These are phyloP conservation scores for Lepidium aucheri DNA, from an alignment of 345 rosid species.

Conservation along the genomic window DNA sequence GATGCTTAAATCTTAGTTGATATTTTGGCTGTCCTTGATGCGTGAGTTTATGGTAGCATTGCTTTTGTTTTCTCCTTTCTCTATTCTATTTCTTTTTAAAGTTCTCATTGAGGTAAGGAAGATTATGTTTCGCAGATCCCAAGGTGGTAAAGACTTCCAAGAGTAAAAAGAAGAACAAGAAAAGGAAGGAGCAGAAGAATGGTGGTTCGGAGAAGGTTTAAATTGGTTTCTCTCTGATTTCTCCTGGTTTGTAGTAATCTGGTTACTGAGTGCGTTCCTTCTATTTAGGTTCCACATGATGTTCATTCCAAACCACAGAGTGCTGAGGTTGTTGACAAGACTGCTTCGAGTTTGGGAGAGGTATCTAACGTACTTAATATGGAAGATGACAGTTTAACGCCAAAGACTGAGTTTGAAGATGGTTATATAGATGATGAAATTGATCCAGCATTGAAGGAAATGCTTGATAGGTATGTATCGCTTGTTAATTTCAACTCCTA, in stretches of 20 bases:
- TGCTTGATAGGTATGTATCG: constrained; percentile 64
- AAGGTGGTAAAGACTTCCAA: constrained; percentile 52
- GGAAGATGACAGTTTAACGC: constrained; percentile 35
- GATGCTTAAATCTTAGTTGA: neutral
- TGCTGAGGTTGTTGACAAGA: constrained; percentile 30
- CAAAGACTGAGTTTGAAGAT: constrained; percentile 58
- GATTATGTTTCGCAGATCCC: constrained; percentile 46
- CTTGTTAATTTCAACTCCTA: neutral
- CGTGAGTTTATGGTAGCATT: neutral
- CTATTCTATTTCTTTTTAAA: constrained; percentile 23
- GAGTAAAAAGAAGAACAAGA: constrained; percentile 64
- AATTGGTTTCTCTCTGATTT: constrained; percentile 12
- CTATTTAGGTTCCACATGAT: constrained; percentile 41
- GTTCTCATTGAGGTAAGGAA: constrained; percentile 11
- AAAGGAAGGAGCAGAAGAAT: constrained; percentile 50
- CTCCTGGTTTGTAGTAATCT: constrained; percentile 11
- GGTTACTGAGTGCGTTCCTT: constrained; percentile 13
- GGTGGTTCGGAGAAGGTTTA: constrained; percentile 39
- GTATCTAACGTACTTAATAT: constrained; percentile 36
- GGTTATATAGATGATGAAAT: constrained; percentile 72
- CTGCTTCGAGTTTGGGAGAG: constrained; percentile 27
- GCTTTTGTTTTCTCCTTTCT: constrained; percentile 16
- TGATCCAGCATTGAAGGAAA: constrained; percentile 80
- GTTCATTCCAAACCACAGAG: constrained; percentile 28
- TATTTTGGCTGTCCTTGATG: neutral